phyloP scores from a whole-genome alignment of 108 stramenopile species.

The Mayamaea pseudoterrestris region DNA sequence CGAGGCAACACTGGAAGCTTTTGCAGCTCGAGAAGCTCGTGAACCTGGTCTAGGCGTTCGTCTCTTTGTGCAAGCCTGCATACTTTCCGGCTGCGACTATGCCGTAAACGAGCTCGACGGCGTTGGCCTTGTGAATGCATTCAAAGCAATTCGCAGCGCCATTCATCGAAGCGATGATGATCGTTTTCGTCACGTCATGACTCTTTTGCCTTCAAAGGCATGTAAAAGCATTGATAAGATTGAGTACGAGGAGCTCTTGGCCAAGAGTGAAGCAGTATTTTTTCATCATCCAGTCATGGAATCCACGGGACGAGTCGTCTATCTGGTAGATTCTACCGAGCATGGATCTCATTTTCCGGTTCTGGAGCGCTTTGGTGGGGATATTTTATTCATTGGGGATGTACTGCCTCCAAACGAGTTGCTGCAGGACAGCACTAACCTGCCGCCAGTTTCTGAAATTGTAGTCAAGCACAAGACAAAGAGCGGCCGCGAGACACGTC shows the following conservation, averaged over 20 bases:
- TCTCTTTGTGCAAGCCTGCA: constrained; percentile 88
- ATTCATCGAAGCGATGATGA: constrained; percentile 27
- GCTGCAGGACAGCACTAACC: too few species aligned
- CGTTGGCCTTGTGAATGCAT: constrained; percentile 83
- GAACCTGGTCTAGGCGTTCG: constrained; percentile 54
- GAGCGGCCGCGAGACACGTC: too few species aligned
- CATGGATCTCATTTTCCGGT: constrained; percentile 15
- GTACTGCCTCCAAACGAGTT: too few species aligned
- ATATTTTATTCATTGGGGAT: too few species aligned
- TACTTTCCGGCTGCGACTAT: constrained; percentile 96
- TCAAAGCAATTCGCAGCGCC: constrained; percentile 65
- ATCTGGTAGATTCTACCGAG: constrained; percentile 3
- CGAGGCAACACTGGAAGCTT: constrained; percentile 27
- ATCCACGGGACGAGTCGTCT: not conserved
- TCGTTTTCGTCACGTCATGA: constrained; percentile 43
- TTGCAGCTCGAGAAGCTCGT: constrained; percentile 27
- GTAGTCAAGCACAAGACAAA: too few species aligned
- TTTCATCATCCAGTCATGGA: constrained; percentile 59
- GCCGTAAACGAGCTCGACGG: constrained; percentile 58
- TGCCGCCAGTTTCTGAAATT: too few species aligned
- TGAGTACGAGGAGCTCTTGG: constrained; percentile 52
- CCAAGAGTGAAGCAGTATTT: constrained; percentile 76
- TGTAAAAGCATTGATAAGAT: constrained; percentile 19
- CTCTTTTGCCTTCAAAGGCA: too few species aligned
- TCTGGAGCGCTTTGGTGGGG: constrained; percentile 21